Evolutionary conservation across 2,329 filamentous ascomycete species (phyloP).

Genomic region (Amesomyces nigricolor): DNA sequence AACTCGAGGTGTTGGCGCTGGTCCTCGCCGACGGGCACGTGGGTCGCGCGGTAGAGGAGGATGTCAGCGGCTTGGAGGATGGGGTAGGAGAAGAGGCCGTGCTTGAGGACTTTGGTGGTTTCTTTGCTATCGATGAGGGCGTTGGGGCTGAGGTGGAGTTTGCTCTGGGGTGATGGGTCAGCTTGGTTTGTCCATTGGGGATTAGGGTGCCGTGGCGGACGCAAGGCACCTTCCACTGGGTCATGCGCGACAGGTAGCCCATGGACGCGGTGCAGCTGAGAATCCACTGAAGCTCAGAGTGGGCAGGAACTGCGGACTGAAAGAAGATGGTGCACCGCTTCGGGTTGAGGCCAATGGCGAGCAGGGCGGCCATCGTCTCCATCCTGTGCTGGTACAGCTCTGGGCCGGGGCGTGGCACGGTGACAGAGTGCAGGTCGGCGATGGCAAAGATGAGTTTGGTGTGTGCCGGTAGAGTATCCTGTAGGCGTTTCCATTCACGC

Average conservation of each 20-base stretch:
- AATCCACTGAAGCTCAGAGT: conserved; percentile 95
- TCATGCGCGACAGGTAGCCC: conserved; percentile 96
- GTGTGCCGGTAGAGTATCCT: conserved; percentile 51
- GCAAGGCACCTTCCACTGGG: conserved; percentile 81
- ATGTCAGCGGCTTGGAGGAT: conserved; percentile 95
- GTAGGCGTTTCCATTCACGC: conserved; percentile 76
- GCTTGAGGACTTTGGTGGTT: conserved; percentile 60
- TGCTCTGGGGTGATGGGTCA: conserved; percentile 49
- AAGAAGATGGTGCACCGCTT: conserved; percentile 73
- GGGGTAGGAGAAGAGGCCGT: conserved; percentile 92
- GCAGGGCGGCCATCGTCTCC: conserved; percentile 70
- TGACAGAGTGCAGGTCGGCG: conserved; percentile 92
- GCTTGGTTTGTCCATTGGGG: not conserved
- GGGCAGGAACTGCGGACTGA: conserved; percentile 71
- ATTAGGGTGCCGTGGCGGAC: no score
- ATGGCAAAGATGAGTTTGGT: conserved; percentile 71
- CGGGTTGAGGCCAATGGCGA: conserved; percentile 80
- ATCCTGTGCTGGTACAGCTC: conserved; percentile 59
- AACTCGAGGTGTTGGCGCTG: conserved; percentile 94
- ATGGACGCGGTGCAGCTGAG: conserved; percentile 85
- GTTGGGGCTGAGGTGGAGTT: conserved; percentile 59
- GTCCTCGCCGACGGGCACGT: conserved; percentile 95
- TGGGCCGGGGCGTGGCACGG: conserved; percentile 60
- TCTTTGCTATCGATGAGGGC: conserved; percentile 53
- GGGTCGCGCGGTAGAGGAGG: conserved; percentile 81